Evolutionary conservation across 129 eudicot species (phyloP), one percentile per base, ranked within the genome.

Genomic region (Escallonia herrerae): DNA sequence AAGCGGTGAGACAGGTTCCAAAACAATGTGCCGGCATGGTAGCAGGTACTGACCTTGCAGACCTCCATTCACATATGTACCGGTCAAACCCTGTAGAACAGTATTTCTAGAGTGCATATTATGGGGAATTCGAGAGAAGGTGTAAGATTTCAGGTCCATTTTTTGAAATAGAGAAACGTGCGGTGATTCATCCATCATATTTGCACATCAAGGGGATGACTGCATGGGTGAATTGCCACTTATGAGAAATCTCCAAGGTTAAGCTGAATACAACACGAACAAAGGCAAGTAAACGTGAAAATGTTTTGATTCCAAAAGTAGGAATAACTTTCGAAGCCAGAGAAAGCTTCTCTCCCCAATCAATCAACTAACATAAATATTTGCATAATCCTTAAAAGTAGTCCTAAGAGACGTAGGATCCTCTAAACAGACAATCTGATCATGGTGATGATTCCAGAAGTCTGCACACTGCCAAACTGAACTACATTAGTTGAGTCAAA

Each of bases 141-240:
- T 61, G 56, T 56, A 66, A 10, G 80, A 73, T 15, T 80, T 74
- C 15, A 80, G 73, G 51, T 63, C 70, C 33, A 80, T 53, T 64
- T 76, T 76, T 53, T 57, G 77, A 40, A 8, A 68, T 38, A 80
- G 44, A 55, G 82, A 76, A 22, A 82, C 73, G 60, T 71, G 77
- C 38, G n/a, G 70, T 10, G 54, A 49, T 61, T 75, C 60, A 46
- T 80, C 78, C 3, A 56, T 75, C 84, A 80, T 80, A 15, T 52
- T 80, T 60, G 46, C 9, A 12, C 8, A 40, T 42, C 62, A 33
- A 39, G 41, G 3, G 38, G 43, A 71, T 46, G 53, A 65, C 74
- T 79, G 70, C 65, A 65, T 51, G 47, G 4, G 40, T 53, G 40
- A 33, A 54, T 14, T 39, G 8, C 14, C 6, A 40, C 42, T 13